Evolutionary conservation across 2,329 filamentous ascomycete genomes (phyloP), one percentile per base, ranked within the genome.

Genomic region (Arthroderma sp.): DNA sequence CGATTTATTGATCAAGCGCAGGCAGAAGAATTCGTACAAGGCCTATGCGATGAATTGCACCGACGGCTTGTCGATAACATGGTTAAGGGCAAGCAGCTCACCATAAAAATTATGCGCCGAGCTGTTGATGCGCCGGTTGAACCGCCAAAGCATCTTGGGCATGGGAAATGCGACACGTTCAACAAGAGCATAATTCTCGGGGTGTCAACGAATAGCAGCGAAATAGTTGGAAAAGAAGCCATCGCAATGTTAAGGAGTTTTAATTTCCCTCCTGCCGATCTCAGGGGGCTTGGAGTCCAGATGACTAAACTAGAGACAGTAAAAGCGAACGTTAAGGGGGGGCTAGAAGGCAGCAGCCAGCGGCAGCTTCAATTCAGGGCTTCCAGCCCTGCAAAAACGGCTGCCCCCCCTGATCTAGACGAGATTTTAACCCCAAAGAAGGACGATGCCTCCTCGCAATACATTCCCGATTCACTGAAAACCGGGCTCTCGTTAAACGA

Each of bases 131-230:
- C 91, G 10, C 91, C 91, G 0, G 66, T 95, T 10, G 88, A 96
- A 59, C 86, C 91, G 1, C 79, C 82, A 0, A 98, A 98, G 58
- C 87, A 95, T 64, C 72, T 98, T 1, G 91, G 91, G 0, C 91
- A 96, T 63, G 91, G 91, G 1, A 89, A 87, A 63, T 98, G 91
- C 57, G 91, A 98, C 58, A 84, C 80, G 0, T 93, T 88, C 68
- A 96, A 86, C 68, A 96, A 93, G 62, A 94, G 86, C 54, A 64
- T 82, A 6, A 61, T 79, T 1, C 81, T 98, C 48, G 88, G 89
- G 1, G 78, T 95, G 10, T 80, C 88, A 3, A 96, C 89, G 0
- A 83, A 93, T 58, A 74, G 78, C 42, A 73, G 76, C 29, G 77
- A 82, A 29, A 62, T 76, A 1, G 73, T 96, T 34, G 79, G 79